Percentiles rank a stretch among this genome's conserved stretches.
These are phyloP conservation scores for Leishmania turanica DNA, from an alignment of 208 protist genomes.

Conservation along the genomic window DNA sequence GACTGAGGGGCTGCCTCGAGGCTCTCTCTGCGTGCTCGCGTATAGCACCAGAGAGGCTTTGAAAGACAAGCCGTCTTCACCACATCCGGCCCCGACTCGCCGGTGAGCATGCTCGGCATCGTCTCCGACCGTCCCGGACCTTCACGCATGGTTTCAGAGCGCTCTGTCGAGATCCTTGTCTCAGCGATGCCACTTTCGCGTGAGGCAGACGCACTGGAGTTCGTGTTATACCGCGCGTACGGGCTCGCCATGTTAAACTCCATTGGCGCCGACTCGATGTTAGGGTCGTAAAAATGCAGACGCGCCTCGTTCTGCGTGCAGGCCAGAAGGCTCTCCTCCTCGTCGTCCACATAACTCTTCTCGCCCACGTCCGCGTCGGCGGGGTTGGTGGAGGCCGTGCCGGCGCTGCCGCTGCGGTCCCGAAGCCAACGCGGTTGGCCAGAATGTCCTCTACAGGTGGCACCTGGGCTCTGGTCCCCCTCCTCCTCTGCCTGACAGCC, in stretches of 20 bases:
- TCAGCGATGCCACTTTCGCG: neutral
- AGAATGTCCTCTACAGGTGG: neutral
- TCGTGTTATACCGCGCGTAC: neutral
- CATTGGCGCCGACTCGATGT: neutral
- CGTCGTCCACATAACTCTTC: neutral
- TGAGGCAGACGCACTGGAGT: neutral
- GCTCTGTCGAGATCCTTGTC: neutral
- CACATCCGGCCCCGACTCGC: neutral
- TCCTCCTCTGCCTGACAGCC: neutral
- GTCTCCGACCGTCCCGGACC: neutral
- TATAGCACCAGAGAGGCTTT: neutral
- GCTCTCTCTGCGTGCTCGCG: neutral
- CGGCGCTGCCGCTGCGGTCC: neutral
- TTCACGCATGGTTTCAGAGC: neutral
- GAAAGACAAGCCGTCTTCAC: neutral
- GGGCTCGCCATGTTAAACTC: neutral
- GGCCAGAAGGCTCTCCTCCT: neutral
- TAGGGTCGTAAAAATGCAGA: slow-evolving; percentile 5
- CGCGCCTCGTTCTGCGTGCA: slow-evolving; percentile 6
- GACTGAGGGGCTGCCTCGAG: neutral
- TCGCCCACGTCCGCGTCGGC: slow-evolving; percentile 1
- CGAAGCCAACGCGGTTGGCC: neutral
- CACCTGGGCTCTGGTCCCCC: neutral
- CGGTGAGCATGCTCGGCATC: neutral
- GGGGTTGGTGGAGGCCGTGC: neutral